Conservation (phyloP, 805 yeast genomes). For the Hermanozyma aechmeae region DNA sequence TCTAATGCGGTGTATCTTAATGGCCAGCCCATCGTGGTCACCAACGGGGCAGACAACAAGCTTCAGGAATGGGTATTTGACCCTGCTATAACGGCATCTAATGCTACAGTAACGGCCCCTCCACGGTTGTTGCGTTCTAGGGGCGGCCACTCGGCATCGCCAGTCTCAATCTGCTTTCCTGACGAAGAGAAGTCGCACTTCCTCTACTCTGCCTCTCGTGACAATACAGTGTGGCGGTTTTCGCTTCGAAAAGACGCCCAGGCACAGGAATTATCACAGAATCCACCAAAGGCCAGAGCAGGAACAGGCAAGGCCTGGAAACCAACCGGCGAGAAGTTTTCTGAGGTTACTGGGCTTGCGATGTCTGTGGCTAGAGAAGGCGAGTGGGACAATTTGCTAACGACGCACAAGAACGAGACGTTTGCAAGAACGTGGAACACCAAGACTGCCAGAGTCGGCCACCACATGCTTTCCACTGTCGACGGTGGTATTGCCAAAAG, state of each 20-base stretch:
- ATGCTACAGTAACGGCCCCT: constrained; percentile 63
- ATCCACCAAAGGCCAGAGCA: constrained; percentile 33
- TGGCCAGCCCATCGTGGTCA: constrained; percentile 86
- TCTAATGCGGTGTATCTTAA: constrained; percentile 65
- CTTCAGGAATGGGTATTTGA: constrained; percentile 90
- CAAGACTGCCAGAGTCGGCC: constrained; percentile 69
- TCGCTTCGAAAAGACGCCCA: constrained; percentile 94
- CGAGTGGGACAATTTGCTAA: constrained; percentile 89
- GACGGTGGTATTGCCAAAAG: constrained; percentile 71
- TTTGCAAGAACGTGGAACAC: constrained; percentile 92
- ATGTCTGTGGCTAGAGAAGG: constrained; percentile 69
- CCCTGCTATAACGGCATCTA: constrained; percentile 66
- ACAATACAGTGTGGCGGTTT: constrained; percentile 81
- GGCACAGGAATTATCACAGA: constrained; percentile 86
- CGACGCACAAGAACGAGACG: constrained; percentile 76
- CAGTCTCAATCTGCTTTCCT: constrained; percentile 66
- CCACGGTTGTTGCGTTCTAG: constrained; percentile 88
- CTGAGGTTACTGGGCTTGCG: constrained; percentile 65
- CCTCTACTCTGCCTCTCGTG: constrained; percentile 78
- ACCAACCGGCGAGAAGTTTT: constrained; percentile 54
- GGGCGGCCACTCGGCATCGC: constrained; percentile 97
- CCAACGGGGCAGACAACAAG: constrained; percentile 86
- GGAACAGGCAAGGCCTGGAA: no score
- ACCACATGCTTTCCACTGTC: constrained; percentile 58
- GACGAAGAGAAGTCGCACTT: constrained; percentile 71